Percentiles rank a stretch among this genome's conserved stretches.
Conservation (phyloP, 768 basidiomycete species). For the Phylloporus sp. region DNA sequence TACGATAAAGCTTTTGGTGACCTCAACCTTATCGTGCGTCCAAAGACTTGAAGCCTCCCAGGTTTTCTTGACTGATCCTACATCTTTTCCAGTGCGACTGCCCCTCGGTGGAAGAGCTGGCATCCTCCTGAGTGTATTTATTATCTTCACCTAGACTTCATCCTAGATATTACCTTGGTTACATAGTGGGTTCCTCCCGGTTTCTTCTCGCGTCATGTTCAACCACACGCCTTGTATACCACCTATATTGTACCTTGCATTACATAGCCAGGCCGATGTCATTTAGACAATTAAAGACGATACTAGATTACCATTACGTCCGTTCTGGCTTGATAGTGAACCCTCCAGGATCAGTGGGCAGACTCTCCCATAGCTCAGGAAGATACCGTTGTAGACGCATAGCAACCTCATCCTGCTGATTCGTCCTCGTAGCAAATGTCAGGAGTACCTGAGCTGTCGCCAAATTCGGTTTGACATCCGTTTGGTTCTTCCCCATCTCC, state of each 20-base stretch:
- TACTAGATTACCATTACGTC: conserved; percentile 1
- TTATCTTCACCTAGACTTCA: conserved; percentile 19
- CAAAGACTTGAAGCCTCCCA: background rate
- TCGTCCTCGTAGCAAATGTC: conserved; percentile 45
- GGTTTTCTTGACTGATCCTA: conserved; percentile 8
- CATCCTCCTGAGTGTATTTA: conserved; percentile 30
- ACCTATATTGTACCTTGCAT: conserved; percentile 23
- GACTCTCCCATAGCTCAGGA: conserved; percentile 34
- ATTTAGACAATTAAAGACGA: conserved; percentile 12
- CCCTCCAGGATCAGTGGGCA: conserved; percentile 21
- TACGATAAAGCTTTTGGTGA: conserved; percentile 77
- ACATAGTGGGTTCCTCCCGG: conserved; percentile 44
- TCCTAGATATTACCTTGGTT: conserved; percentile 24
- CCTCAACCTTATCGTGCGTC: conserved; percentile 78
- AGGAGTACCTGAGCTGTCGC: conserved; percentile 51
- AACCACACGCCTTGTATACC: conserved; percentile 54
- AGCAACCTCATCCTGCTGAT: conserved; percentile 44
- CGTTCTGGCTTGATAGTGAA: conserved; percentile 18
- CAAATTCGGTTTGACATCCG: conserved; percentile 44
- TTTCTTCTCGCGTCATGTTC: conserved; percentile 47
- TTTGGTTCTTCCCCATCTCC: conserved; percentile 53
- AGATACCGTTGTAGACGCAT: conserved; percentile 41
- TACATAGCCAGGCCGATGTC: conserved; percentile 12
- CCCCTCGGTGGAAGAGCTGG: conserved; percentile 78
- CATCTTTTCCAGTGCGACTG: conserved; percentile 69